Base-by-base conservation (phyloP, 2,329 filamentous ascomycete species). In the Allantophomopsis lycopodina region DNA sequence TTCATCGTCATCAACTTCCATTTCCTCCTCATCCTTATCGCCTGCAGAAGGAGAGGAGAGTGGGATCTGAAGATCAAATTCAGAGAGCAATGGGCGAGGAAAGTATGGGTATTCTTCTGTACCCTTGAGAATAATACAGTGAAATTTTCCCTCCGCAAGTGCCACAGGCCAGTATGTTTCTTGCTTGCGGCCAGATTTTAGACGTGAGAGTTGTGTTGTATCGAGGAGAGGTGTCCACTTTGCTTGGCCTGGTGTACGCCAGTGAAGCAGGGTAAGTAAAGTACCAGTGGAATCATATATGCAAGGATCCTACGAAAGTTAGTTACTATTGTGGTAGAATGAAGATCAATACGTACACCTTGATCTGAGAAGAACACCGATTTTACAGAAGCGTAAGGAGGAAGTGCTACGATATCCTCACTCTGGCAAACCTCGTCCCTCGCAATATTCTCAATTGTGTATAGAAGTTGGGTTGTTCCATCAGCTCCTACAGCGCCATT, bases 61-160 rank as follows among this genome's bases (percentile, higher is more conserved):
- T 0, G 93, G 91, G 14, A 98, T 73, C 34, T 80, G 76, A 57
- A 98, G 94, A 37, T 87, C 84, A 55, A 98, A 98, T 57, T 98
- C 91, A 33, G 81, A 88, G 30, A 98, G 78, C 31, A 95, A 66
- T 2, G 86, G 88, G 8, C 83, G 79, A 10, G 86, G 91, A 62
- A 89, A 96, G 64, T 91, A 95, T 1, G 89, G 88, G 54, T 95
- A 85, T 54, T 81, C 75, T 55, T 98, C 91, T 30, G 83, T 83
- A 46, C 91, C 91, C 63, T 98, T 98, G 55, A 98, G 78, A 51
- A 98, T 96, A 61, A 98, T 95, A 64, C 93, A 98, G 68, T 96
- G 89, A 60, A 98, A 98, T 54, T 83, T 89, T 53, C 83, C 73
- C 51, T 88, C 78, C 2, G 89, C 86, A 1, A 96, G 88, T 1